A percentile compares a stretch with the other conserved stretches of the same genome.
Evolutionary conservation across 352 stramenopile species (phyloP).

Genomic region (Pythium guiyangense): DNA sequence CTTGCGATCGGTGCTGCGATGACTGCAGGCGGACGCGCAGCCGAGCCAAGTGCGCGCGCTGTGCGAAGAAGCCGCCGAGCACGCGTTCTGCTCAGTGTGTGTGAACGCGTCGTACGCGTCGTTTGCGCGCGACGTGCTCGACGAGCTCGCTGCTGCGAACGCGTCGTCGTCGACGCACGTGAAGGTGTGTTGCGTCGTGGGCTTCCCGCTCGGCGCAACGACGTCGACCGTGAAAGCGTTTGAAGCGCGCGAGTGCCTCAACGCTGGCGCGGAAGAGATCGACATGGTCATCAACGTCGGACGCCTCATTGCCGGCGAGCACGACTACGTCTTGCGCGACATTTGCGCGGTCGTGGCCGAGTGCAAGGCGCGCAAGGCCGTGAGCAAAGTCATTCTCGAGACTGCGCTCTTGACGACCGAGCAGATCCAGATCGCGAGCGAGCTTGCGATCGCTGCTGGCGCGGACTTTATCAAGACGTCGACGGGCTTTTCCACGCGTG

Average conservation of each 20-base stretch:
- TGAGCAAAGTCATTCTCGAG: conserved; percentile 86
- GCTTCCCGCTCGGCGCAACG: conserved; percentile 71
- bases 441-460: conserved; percentile 58
- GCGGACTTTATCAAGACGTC: conserved; percentile 89
- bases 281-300: conserved; percentile 87
- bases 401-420: conserved; percentile 67
- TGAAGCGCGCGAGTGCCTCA: conserved; percentile 59
- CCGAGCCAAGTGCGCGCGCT: conserved; percentile 57
- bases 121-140: conserved; percentile 55
- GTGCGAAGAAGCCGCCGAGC: conserved; percentile 61
- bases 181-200: conserved; percentile 81
- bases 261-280: conserved; percentile 77
- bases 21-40: conserved; percentile 48
- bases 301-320: conserved; percentile 50
- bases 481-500: conserved; percentile 78
- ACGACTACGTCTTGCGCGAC: conserved; percentile 73
- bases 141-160: conserved; percentile 34
- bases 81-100: conserved; percentile 76
- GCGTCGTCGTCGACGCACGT: conserved; percentile 20
- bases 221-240: conserved; percentile 63
- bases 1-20: conserved; percentile 1
- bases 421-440: conserved; percentile 67
- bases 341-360: conserved; percentile 63
- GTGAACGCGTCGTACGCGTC: conserved; percentile 75
- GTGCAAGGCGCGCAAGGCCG: conserved; percentile 48